Base-by-base conservation (phyloP, 2,329 filamentous ascomycete species). In the Neoarthrinium moseri region DNA sequence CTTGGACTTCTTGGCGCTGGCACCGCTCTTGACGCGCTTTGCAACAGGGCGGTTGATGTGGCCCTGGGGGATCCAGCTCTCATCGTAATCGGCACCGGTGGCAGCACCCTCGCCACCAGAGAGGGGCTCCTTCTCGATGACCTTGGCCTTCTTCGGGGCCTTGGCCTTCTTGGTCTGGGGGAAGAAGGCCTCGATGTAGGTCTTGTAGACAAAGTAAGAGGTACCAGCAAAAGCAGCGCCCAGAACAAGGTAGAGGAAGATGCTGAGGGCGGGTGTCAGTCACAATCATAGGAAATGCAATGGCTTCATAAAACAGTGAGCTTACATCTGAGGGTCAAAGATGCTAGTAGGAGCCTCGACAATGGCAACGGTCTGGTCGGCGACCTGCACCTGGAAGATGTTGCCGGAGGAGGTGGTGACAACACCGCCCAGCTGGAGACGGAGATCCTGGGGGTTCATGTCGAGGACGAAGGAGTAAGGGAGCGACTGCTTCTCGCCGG, bases 171-270 rank as follows among this genome's bases (percentile, higher is more conserved):
- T 80, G 56, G 86, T 84, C 77, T 96, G 90, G 39, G 94, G 92
- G 78, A 97, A 96, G 65, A 99, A 87, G 12, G 91, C 86, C 61
- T 91, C 89, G 71, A 99, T 87, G 91, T 92, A 97, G 62, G 92
- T 95, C 76, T 87, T 94, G 82, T 99, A 99, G 73, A 96, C 90
- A 71, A 96, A 96, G 83, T 92, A 96, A 66, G 87, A 81, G 44
- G 86, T 90, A 51, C 87, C 91, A 54, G 72, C 83, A 66, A 95
- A 95, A 52, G 78, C 81, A 51, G 79, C 84, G 44, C 86, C 76
- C 58, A 99, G 87, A 76, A 97, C 85, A 65, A 96, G 78, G 77
- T 97, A 97, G 52, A 99, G 84, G 84, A 99, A 99, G 73, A 97
- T 90, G 65, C 94, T 97, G 45, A 12, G 13, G 12, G 11, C 34